Percentiles rank a stretch among this genome's conserved stretches.
These are phyloP conservation scores for Pythium rhizo-oryzae DNA, from an alignment of 352 stramenopile species.

Conservation along the genomic window DNA sequence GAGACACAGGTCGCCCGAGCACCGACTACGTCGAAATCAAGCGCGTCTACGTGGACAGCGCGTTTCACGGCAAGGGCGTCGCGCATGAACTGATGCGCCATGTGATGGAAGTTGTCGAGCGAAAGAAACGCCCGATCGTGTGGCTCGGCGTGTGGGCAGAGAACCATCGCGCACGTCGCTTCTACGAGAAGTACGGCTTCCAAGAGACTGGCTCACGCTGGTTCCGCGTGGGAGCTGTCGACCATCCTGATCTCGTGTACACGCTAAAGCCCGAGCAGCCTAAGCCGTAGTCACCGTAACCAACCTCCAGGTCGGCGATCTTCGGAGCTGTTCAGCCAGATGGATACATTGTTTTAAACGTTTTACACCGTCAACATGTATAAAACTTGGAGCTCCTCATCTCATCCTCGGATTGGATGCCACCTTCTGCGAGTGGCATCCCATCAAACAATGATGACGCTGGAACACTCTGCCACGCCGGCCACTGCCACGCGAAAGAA, in stretches of 20 bases:
- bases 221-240: constrained; percentile 22
- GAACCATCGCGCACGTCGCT: constrained; percentile 33
- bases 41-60: constrained; percentile 36
- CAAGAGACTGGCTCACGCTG: constrained; percentile 29
- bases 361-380: neutral
- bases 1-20: constrained; percentile 14
- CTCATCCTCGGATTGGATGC: constrained; percentile 14
- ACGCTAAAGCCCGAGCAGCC: neutral
- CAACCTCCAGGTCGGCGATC: neutral
- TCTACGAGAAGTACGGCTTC: constrained; percentile 41
- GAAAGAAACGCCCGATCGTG: constrained; percentile 24
- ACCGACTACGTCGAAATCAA: constrained; percentile 35
- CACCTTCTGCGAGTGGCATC: neutral
- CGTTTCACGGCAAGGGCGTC: constrained; percentile 28
- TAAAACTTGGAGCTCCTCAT: constrained; percentile 5
- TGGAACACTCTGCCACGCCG: neutral
- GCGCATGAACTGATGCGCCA: constrained; percentile 31
- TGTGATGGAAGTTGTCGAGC: constrained; percentile 19
- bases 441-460: neutral
- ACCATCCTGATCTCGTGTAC: constrained; percentile 27
- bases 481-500: neutral
- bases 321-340: neutral
- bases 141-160: constrained; percentile 38
- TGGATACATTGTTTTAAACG: constrained; percentile 16
- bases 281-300: too few relatives aligned